A percentile compares a stretch with the other conserved stretches of the same genome.
These are phyloP conservation scores for Ramalina intermedia DNA, from an alignment of 495 filamentous ascomycete genomes.

Conservation along the genomic window DNA sequence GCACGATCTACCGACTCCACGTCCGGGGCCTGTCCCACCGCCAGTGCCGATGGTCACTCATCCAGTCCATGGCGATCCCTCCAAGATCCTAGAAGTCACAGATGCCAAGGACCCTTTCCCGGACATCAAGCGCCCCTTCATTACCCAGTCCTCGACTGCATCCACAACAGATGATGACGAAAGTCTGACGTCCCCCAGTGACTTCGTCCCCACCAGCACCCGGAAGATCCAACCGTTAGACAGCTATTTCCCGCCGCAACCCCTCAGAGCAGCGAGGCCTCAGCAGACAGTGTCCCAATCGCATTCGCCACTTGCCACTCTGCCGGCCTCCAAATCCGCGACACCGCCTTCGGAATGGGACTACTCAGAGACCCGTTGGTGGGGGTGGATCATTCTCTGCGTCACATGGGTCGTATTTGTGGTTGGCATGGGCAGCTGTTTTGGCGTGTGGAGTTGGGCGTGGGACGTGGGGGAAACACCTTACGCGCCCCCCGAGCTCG, in stretches of 20 bases:
- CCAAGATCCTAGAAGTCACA: slow-evolving; percentile 33
- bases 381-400: slow-evolving; percentile 84
- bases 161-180: slow-evolving; percentile 74
- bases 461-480: slow-evolving; percentile 98
- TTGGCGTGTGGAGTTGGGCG: slow-evolving; percentile 98
- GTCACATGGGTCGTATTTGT: slow-evolving; percentile 93
- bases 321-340: slow-evolving; percentile 18
- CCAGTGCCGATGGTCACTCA: slow-evolving; percentile 13
- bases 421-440: slow-evolving; percentile 84
- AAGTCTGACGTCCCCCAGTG: slow-evolving; percentile 35
- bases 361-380: slow-evolving; percentile 87
- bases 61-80: slow-evolving; percentile 8
- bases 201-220: slow-evolving; percentile 12
- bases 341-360: slow-evolving; percentile 48
- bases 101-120: slow-evolving; percentile 32
- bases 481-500: slow-evolving; percentile 80
- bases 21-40: slow-evolving; percentile 8
- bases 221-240: slow-evolving; percentile 35
- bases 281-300: slow-evolving; percentile 49
- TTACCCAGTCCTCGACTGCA: slow-evolving; percentile 19
- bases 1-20: slow-evolving; percentile 13
- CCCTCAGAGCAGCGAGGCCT: slow-evolving; percentile 1
- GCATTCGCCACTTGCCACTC: slow-evolving; percentile 24
- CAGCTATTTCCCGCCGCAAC: slow-evolving; percentile 43
- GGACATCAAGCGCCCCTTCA: slow-evolving; percentile 27